Conservation (phyloP, 495 filamentous ascomycete species). For the Baudoinia panamericana region DNA sequence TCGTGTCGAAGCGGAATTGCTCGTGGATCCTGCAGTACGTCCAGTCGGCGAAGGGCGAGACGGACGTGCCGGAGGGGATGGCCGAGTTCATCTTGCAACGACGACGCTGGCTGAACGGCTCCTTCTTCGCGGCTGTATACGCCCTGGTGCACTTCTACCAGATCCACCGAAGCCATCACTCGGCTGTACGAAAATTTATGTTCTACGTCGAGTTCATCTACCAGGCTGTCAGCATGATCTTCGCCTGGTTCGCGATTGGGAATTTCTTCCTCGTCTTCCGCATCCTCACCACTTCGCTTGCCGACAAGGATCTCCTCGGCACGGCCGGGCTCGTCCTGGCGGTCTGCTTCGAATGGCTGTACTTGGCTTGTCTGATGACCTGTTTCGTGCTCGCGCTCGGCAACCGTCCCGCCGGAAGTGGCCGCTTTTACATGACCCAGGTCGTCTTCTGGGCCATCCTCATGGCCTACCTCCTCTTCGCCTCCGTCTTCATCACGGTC, state of each 20-base stretch:
- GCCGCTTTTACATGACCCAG: slow-evolving; percentile 89
- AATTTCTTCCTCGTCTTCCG: slow-evolving; percentile 99
- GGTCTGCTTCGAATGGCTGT: slow-evolving; percentile 91
- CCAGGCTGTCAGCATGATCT: slow-evolving; percentile 91
- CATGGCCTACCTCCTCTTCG: slow-evolving; percentile 91
- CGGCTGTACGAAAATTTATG: slow-evolving; percentile 71
- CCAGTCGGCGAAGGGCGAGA: slow-evolving; percentile 90
- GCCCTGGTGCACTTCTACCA: slow-evolving; percentile 88
- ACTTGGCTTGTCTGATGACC: slow-evolving; percentile 77
- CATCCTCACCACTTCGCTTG: slow-evolving; percentile 81
- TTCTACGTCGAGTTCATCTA: slow-evolving; percentile 88
- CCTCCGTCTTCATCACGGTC: slow-evolving; percentile 89
- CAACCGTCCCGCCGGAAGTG: slow-evolving; percentile 89
- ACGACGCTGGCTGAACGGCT: slow-evolving; percentile 94
- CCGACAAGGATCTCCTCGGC: slow-evolving; percentile 51
- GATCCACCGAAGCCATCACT: slow-evolving; percentile 85
- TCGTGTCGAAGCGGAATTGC: slow-evolving; percentile 92
- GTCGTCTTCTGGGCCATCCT: slow-evolving; percentile 93
- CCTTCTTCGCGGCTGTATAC: slow-evolving; percentile 97
- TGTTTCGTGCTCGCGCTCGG: slow-evolving; percentile 94
- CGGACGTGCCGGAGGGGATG: slow-evolving; percentile 92
- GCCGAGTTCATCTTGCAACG: slow-evolving; percentile 92
- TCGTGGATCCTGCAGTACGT: slow-evolving; percentile 97
- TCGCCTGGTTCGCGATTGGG: slow-evolving; percentile 96
- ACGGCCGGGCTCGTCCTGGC: slow-evolving; percentile 64